Conservation (phyloP, 2,329 filamentous ascomycete species). For the Botrytis deweyae region DNA sequence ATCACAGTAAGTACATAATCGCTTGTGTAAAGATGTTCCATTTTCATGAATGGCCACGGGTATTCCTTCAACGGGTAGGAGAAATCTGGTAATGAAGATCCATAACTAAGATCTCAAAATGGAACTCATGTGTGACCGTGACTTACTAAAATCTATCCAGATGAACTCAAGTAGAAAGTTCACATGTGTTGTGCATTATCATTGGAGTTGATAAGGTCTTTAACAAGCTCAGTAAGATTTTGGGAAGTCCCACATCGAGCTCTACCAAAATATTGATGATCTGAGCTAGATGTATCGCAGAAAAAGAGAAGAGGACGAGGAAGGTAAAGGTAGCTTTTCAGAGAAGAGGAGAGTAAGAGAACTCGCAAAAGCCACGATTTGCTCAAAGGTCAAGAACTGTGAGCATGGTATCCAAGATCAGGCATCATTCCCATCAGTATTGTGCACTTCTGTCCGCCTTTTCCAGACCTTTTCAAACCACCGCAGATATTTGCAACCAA, state of each 20-base stretch:
- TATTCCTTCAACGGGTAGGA: too few relatives aligned
- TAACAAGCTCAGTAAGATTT: too few relatives aligned
- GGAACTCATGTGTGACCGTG: neutral
- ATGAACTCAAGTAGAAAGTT: accelerated
- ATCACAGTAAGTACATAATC: neutral
- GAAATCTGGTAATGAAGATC: neutral
- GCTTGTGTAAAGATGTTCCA: neutral
- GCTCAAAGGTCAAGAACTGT: neutral
- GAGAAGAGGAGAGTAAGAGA: neutral
- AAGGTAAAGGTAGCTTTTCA: neutral
- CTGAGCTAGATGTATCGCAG: neutral
- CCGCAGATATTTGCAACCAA: neutral
- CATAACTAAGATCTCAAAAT: neutral
- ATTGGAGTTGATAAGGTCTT: neutral
- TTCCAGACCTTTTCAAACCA: neutral
- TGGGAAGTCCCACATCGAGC: neutral
- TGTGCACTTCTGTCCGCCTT: neutral
- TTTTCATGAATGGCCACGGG: accelerated
- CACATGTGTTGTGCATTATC: neutral
- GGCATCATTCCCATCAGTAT: neutral
- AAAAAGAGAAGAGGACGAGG: neutral
- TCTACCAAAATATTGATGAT: neutral
- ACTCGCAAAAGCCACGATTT: neutral
- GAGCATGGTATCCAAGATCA: neutral
- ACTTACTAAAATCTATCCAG: neutral